These are phyloP conservation scores for Colletotrichum ledebouriae DNA, from an alignment of 2,329 filamentous ascomycete species.

Conservation along the genomic window DNA sequence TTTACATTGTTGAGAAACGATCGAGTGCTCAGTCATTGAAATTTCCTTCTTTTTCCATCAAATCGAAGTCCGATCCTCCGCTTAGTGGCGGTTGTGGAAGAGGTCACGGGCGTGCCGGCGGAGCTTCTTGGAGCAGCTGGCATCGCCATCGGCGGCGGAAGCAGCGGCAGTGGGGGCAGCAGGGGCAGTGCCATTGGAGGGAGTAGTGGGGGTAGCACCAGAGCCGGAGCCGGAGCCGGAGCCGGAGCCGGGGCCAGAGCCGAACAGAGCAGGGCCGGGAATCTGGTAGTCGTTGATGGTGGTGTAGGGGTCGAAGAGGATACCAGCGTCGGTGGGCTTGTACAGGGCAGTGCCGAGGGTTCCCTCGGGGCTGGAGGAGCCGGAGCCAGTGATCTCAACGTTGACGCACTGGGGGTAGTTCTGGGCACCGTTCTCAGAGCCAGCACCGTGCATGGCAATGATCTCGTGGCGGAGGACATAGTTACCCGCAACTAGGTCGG, in stretches of 20 bases:
- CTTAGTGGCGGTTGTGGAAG: slow-evolving; percentile 32
- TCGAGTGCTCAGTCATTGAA: slow-evolving; percentile 24
- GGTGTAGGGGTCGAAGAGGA: slow-evolving; percentile 52
- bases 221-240: slow-evolving; percentile 42
- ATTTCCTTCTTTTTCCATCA: slow-evolving; percentile 11
- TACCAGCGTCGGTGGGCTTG: slow-evolving; percentile 49
- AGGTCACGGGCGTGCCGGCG: slow-evolving; percentile 38
- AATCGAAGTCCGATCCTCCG: background rate
- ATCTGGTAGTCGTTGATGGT: slow-evolving; percentile 48
- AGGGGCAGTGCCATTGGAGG: slow-evolving; percentile 25
- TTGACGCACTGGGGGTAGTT: slow-evolving; percentile 67
- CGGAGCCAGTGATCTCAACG: slow-evolving; percentile 59
- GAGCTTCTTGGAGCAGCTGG: slow-evolving; percentile 21
- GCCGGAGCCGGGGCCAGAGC: slow-evolving; percentile 36
- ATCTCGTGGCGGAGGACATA: slow-evolving; percentile 67
- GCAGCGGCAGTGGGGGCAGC: slow-evolving; percentile 9
- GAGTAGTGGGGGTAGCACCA: slow-evolving; percentile 40
- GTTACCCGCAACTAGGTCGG: slow-evolving; percentile 51
- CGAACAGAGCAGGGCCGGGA: slow-evolving; percentile 48
- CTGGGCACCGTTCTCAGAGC: slow-evolving; percentile 61
- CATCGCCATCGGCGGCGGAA: slow-evolving; percentile 18
- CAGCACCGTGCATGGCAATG: slow-evolving; percentile 62
- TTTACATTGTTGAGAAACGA: slow-evolving; percentile 40
- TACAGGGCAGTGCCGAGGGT: slow-evolving; percentile 50
- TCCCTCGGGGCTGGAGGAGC: slow-evolving; percentile 50